Percentiles rank a stretch among this genome's conserved stretches.
Conservation (phyloP, 441 rosid genomes). For the Euphorbia schlechtendalii region DNA sequence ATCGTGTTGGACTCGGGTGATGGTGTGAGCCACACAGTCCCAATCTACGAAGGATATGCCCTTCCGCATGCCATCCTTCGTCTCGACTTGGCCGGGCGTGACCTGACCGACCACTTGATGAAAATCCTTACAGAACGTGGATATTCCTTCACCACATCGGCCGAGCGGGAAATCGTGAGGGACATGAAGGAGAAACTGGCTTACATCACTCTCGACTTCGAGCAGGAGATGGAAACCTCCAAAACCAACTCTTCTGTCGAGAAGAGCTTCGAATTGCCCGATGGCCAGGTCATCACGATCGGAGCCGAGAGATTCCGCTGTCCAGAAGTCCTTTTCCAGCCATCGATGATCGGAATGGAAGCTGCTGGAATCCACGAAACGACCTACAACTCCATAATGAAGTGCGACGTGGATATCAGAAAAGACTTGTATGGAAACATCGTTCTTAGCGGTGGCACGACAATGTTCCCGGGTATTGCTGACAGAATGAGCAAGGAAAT, state of each 20-base stretch:
- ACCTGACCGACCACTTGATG: conserved; percentile 62
- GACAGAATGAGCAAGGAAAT: conserved; percentile 87
- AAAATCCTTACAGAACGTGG: conserved; percentile 78
- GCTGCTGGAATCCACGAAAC: conserved; percentile 1
- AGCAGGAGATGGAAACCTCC: no score
- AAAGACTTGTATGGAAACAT: conserved; percentile 69
- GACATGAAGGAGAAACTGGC: no score
- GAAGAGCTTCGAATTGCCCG: no score
- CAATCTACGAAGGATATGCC: no score
- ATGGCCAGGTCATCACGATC: no score
- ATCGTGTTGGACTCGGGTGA: conserved; percentile 74
- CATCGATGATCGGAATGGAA: conserved; percentile 1
- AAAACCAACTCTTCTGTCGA: no score
- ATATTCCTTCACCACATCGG: conserved; percentile 73
- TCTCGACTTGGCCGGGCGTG: conserved; percentile 76
- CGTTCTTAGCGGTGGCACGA: conserved; percentile 69
- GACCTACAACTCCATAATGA: not conserved
- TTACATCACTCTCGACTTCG: no score
- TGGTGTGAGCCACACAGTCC: conserved; percentile 74
- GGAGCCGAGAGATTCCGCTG: no score
- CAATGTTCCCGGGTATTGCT: conserved; percentile 71
- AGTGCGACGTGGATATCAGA: no score
- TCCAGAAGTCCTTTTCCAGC: not conserved
- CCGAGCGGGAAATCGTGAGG: conserved; percentile 73
- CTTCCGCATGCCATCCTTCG: conserved; percentile 77